Conservation (phyloP, 83 land plant genomes). For the Isoetes engelmannii region DNA sequence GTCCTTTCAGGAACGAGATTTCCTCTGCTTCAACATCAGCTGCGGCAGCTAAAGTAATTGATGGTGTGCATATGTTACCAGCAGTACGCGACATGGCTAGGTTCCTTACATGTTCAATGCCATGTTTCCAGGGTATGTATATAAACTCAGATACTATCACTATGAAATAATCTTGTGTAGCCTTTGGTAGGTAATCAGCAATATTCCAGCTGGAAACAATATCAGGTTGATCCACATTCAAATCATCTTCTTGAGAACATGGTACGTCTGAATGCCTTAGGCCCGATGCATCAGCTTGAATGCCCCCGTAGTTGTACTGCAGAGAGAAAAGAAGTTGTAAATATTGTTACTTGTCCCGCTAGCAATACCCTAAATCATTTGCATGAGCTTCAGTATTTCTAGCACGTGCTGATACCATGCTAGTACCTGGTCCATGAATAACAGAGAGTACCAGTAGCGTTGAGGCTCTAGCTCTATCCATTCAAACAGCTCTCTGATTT, state of each 20-base stretch:
- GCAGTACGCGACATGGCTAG: slow-evolving; percentile 33
- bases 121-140: slow-evolving; percentile 79
- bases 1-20: slow-evolving; percentile 54
- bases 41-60: slow-evolving; percentile 76
- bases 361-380: neutral
- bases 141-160: slow-evolving; percentile 79
- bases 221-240: slow-evolving; percentile 51
- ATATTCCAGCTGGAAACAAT: slow-evolving; percentile 95
- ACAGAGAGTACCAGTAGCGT: slow-evolving; percentile 84
- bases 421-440: slow-evolving; percentile 96
- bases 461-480: slow-evolving; percentile 97
- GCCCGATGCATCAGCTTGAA: slow-evolving; percentile 44
- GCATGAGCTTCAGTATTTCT: slow-evolving; percentile 3
- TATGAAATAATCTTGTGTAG: slow-evolving; percentile 80
- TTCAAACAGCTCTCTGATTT: slow-evolving; percentile 84
- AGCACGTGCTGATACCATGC: neutral
- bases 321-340: slow-evolving; percentile 5
- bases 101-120: slow-evolving; percentile 55
- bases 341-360: too few relatives aligned
- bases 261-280: slow-evolving; percentile 8
- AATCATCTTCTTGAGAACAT: slow-evolving; percentile 5
- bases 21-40: slow-evolving; percentile 48
- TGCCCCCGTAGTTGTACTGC: slow-evolving; percentile 94
- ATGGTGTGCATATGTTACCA: slow-evolving; percentile 57
- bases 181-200: slow-evolving; percentile 81